Percentiles rank a stretch among this genome's conserved stretches.
Evolutionary conservation across 2,329 filamentous ascomycete species (phyloP).

Genomic region (Apiospora sp.): DNA sequence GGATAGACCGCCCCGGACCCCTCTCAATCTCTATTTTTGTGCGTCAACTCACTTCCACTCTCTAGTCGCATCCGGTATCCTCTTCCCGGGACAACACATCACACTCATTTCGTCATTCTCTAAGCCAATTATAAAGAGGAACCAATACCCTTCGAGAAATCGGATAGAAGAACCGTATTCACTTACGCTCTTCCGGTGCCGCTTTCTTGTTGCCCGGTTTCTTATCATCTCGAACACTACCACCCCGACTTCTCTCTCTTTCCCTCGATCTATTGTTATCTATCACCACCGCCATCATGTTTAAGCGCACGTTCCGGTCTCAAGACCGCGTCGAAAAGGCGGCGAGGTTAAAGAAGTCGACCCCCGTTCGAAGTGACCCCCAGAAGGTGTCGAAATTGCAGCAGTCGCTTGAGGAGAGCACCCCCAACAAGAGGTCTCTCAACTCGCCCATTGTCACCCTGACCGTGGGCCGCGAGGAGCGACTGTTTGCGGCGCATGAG

Average conservation of each 20-base stretch:
- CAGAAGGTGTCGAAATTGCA: slow-evolving; percentile 86
- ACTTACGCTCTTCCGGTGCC: slow-evolving; percentile 47
- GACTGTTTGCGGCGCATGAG: slow-evolving; percentile 94
- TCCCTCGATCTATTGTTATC: slow-evolving; percentile 31
- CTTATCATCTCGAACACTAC: slow-evolving; percentile 40
- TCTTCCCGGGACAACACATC: slow-evolving; percentile 29
- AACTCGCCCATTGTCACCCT: slow-evolving; percentile 83
- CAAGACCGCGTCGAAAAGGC: slow-evolving; percentile 90
- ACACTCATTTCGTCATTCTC: slow-evolving; percentile 65
- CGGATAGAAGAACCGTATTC: slow-evolving; percentile 33
- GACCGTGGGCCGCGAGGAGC: slow-evolving; percentile 82
- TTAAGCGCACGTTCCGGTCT: slow-evolving; percentile 88
- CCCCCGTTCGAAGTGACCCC: slow-evolving; percentile 67
- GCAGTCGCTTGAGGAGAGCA: slow-evolving; percentile 71
- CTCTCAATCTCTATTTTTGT: slow-evolving; percentile 54
- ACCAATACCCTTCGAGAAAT: slow-evolving; percentile 30
- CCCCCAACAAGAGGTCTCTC: slow-evolving; percentile 47
- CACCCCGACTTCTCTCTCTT: slow-evolving; percentile 43
- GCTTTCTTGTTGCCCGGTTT: slow-evolving; percentile 35
- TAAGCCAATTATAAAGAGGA: slow-evolving; percentile 39
- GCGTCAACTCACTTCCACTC: slow-evolving; percentile 50
- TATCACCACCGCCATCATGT: slow-evolving; percentile 68
- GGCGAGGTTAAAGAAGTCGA: slow-evolving; percentile 79
- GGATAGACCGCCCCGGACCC: slow-evolving; percentile 57
- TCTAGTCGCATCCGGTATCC: slow-evolving; percentile 29